Base-by-base conservation (phyloP, 2,329 filamentous ascomycete species). In the Colletotrichum viniferum region DNA sequence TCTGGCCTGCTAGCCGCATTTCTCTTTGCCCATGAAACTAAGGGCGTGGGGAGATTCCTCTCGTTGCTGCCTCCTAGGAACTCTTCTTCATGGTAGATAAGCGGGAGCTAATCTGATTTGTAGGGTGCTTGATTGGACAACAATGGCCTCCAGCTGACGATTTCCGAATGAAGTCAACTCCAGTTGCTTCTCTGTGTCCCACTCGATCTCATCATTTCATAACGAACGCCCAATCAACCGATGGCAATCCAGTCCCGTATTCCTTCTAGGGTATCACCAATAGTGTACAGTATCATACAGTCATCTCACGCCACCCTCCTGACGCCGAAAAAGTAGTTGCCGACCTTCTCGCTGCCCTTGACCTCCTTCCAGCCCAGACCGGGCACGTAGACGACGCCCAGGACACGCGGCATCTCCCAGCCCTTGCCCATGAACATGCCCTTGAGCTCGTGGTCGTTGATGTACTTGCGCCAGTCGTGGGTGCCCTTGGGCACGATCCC, bases 251-350 rank as follows among this genome's bases (percentile, higher is more conserved):
- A 63, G 32, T 36, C 61, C 61, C 61, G 61, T 63, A 24, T 63
- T 43, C 30, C 58, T 18, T 14, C 21, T 8, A 14, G 70, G 73
- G 69, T 73, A 73, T 75, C 63, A 55, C 69, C 73, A 38, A 18
- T 63, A 64, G 8, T 68, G 5, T 75, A 75, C 73, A 75, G n/a
- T 69, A 62, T 66, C 24, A 63, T 67, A 72, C 62, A 72, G 28
- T 24, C 43, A 21, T 4, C 55, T 79, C 77, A 34, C 80, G 34
- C 73, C 63, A 65, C 81, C 78, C 85, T 86, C 85, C 93, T 91
- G 58, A 98, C 92, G 10, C 91, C 97, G 83, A 98, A 98, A 84
- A 99, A 98, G 86, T 98, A 99, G 84, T 99, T 99, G 12, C 96
- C 96, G 81, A 95, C 92, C 81, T 91, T 92, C 86, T 98, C 96